Evolutionary conservation across 768 basidiomycete species (phyloP).

Genomic region (Amanita pseudoporphyria): DNA sequence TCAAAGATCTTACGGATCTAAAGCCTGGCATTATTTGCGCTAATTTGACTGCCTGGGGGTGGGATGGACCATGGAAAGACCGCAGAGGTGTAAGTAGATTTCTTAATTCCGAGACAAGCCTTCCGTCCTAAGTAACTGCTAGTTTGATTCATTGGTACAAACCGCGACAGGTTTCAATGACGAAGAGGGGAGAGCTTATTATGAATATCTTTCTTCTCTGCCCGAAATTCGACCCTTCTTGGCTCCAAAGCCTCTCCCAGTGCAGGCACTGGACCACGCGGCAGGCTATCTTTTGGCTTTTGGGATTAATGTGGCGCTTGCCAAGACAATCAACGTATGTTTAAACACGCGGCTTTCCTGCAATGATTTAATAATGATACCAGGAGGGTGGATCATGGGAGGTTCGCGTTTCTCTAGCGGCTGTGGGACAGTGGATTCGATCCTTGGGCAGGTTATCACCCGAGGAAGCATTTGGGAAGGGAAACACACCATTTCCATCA

Average conservation of each 20-base stretch:
- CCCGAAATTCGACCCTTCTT: constrained; percentile 1
- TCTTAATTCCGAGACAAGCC: not conserved
- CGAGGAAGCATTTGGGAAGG: constrained; percentile 29
- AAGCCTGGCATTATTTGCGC: constrained; percentile 44
- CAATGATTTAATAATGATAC: not conserved
- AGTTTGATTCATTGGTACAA: constrained; percentile 62
- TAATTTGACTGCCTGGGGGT: constrained; percentile 45
- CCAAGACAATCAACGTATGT: constrained; percentile 38
- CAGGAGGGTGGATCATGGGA: constrained; percentile 57
- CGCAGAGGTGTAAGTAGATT: constrained; percentile 40
- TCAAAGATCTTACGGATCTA: constrained; percentile 25
- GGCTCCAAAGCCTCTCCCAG: constrained; percentile 29
- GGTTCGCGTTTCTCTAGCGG: constrained; percentile 49
- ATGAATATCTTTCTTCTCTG: constrained; percentile 14
- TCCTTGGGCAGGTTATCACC: constrained; percentile 38
- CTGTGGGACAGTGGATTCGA: constrained; percentile 46
- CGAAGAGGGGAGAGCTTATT: constrained; percentile 44
- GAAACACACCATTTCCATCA: constrained; percentile 10
- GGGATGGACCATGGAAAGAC: constrained; percentile 46
- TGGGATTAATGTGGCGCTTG: constrained; percentile 47
- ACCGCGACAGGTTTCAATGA: constrained; percentile 50
- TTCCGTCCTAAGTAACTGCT: not conserved
- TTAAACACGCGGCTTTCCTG: not conserved
- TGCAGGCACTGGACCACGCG: constrained; percentile 53
- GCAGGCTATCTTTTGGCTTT: constrained; percentile 51